Conservation (phyloP, 768 basidiomycete species). For the Podaxis sp. region DNA sequence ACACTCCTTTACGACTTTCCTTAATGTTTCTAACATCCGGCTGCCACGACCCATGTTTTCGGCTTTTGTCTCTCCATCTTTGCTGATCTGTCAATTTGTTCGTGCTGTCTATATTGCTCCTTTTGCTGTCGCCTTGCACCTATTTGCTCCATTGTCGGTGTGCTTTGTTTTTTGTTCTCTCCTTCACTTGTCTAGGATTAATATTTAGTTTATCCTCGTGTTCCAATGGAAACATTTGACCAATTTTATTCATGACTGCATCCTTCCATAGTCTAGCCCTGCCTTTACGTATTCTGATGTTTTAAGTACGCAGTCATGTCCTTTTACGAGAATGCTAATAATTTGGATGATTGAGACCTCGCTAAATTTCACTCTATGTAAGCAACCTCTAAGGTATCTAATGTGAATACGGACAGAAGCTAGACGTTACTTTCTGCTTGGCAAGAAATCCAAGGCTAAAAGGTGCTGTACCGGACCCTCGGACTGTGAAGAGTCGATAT, state of each 20-base stretch:
- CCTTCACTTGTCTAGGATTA: not conserved
- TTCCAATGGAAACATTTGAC: not conserved
- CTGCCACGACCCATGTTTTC: not conserved
- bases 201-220: not conserved
- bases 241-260: not conserved
- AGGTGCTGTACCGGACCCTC: not conserved
- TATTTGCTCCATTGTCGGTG: not conserved
- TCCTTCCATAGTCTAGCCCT: not conserved
- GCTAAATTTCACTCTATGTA: not conserved
- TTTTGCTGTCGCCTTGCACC: not conserved
- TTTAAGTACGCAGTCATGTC: not conserved
- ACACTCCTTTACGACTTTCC: conserved; percentile 9
- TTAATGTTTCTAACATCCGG: not conserved
- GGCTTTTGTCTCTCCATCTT: not conserved
- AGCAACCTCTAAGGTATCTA: not conserved
- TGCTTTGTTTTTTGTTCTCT: not conserved
- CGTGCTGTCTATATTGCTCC: not conserved
- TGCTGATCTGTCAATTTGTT: not conserved
- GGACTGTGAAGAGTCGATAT: not conserved
- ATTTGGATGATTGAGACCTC: not conserved
- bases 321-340: not conserved
- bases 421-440: not conserved
- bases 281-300: not conserved
- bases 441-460: not conserved
- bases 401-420: not conserved